Evolutionary conservation across 495 filamentous ascomycete species (phyloP), one percentile per base, ranked within the genome.

Genomic region (Cercophora scortea): DNA sequence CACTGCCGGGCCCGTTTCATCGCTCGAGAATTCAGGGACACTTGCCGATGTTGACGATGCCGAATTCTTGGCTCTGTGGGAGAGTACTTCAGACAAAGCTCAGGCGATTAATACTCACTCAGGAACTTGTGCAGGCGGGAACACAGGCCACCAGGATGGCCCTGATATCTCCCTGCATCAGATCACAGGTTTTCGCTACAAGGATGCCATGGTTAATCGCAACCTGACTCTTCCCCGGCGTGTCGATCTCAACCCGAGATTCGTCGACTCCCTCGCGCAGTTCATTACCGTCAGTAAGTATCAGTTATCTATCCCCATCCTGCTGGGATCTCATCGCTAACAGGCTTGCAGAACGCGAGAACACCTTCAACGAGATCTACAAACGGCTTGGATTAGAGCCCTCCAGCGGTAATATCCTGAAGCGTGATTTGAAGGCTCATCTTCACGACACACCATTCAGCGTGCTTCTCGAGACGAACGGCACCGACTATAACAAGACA

Each of bases 31-130:
- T 6, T 15, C 17, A n/a, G 34, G 32, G n/a, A 5, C 5, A 25
- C 25, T 25, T 25, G 25, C 25, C 25, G 25, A 25, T 25, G 43
- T 33, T 32, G 45, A 54, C 32, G 52, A 59, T 32, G 57, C 53
- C 16, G 38, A 58, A 16, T 47, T 61, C 6, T 2, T 33, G 35
- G 15, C 42, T 17, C 52, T 58, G 33, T 58, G 46, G 42, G 46
- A 50, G 40, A 32, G 45, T 41, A 15, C 18, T 15, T 16, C 34
- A 49, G 17, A 16, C 46, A 5, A 36, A 45, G 59, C 51, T 43
- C 54, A 53, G 42, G 46, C 47, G 32, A 47, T 61, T 61, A 58
- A 61, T 58, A 34, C 52, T 44, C 50, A 44, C n/a, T 41, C 59
- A 61, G 59, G 42, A 41, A 50, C 17, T 32, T 25, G 13, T 44